Base-by-base conservation (phyloP, 2,329 filamentous ascomycete species). In the Trichoderma afroharzianum region DNA sequence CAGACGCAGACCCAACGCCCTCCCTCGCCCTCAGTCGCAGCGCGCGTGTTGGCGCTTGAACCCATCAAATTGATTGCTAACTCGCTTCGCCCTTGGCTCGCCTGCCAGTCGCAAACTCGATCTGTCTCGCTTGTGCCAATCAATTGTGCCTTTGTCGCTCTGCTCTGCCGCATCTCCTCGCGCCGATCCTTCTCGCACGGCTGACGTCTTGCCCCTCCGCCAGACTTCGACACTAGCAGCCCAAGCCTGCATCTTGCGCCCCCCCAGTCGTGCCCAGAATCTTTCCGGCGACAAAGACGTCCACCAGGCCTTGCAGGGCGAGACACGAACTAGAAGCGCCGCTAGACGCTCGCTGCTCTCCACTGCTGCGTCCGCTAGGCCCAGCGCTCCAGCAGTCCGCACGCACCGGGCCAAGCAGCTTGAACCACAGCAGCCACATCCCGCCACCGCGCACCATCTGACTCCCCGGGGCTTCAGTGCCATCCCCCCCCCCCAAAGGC, bases 161-260 rank as follows among this genome's bases (percentile, higher is more conserved):
- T n/a, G 14, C 24, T 28, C 12, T n/a, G 14, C 24, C n/a, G 21
- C 61, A 36, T 36, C 33, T 36, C 70, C 28, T 63, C n/a, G 43
- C 63, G 71, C 68, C 62, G 71, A 72, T 72, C 67, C 67, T 58
- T 57, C 26, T 58, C 63, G 63, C 63, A 57, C 50, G 71, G 71
- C 71, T 72, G 71, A 72, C 68, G 67, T 67, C 71, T 71, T 66
- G 50, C 71, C 61, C 71, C 68, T 71, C 71, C 68, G 57, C 57
- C 55, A 30, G 32, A 32, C 55, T 30, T 30, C 55, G 55, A 21
- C 28, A 58, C 55, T 58, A 58, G 55, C 15, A 71, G 71, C 67
- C 67, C 39, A 70, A 58, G 70, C 57, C 70, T 72, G 70, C 39
- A 68, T 61, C 39, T 67, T 58, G 63, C 39, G 64, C 32, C 50